Base-by-base conservation (phyloP, 1,284 basidiomycete species). In the Rhodofomes roseus region DNA sequence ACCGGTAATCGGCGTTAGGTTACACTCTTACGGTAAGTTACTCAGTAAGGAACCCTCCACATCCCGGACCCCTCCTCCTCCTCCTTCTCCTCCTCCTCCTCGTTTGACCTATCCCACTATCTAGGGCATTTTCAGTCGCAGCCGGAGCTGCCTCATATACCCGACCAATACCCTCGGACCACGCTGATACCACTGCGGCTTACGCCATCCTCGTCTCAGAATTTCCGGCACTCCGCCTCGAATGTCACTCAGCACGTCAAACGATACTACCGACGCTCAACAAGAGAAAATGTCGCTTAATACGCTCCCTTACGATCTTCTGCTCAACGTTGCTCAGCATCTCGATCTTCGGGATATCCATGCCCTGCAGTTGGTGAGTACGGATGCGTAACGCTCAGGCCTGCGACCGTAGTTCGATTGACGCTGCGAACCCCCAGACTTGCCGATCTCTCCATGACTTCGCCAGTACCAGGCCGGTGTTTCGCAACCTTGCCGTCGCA, bases 221-320 rank as follows among this genome's bases (percentile, higher is more conserved):
- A 11, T 29, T 12, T 46, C n/a, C 31, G 50, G 14, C 20, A 14
- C 31, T 31, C 34, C 4, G 20, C n/a, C n/a, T 20, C 50, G 50
- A 37, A 52, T 52, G 50, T 52, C 31, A 37, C 50, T n/a, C 34
- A 52, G 41, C 50, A 53, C 50, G 37, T 27, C 40, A 12, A 57
- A 54, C 60, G 61, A 62, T 29, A 54, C 55, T 27, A 57, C 44
- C 62, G 63, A 62, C 56, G 57, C 62, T 55, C 59, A 62, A 39
- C 60, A 59, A 60, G 65, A 68, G 50, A 66, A 63, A 57, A 64
- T 65, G 53, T 65, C 69, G 20, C 74, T 88, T 53, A 76, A 76
- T 58, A 76, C 73, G 4, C 75, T 89, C 20, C 86, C 87, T 0
- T 88, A 89, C 71, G 87, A 89, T 74, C 74, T 89, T n/a, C 70